Conservation (phyloP, 345 rosid species). For the Euphorbia pulcherrima region DNA sequence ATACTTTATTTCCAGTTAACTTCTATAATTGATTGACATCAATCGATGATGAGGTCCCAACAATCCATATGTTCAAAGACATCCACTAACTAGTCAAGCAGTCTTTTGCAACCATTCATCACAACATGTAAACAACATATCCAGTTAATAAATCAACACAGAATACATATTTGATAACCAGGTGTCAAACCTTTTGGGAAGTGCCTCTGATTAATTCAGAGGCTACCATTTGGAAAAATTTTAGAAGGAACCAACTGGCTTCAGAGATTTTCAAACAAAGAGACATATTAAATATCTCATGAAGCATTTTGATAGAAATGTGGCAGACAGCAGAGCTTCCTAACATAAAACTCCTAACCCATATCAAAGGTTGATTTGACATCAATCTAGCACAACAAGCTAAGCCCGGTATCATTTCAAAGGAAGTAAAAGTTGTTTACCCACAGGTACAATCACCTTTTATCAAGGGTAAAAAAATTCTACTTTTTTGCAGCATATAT, state of each 20-base stretch:
- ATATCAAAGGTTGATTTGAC: not conserved
- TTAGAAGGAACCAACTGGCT: not conserved
- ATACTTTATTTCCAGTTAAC: not conserved
- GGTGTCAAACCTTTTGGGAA: not conserved
- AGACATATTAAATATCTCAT: not conserved
- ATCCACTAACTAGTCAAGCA: not conserved
- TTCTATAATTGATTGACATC: not conserved
- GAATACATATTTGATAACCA: not conserved
- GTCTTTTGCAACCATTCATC: constrained; percentile 1
- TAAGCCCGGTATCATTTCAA: not conserved
- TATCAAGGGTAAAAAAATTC: not conserved
- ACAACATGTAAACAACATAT: not conserved
- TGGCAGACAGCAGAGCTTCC: not conserved
- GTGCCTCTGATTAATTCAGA: not conserved
- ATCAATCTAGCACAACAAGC: not conserved
- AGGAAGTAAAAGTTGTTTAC: not conserved
- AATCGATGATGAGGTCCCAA: not conserved
- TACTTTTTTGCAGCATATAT: not conserved
- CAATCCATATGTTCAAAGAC: constrained; percentile 2
- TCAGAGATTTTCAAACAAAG: not conserved
- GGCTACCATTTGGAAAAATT: not conserved
- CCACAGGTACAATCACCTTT: not conserved
- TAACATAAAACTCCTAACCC: not conserved
- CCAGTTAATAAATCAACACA: not conserved
- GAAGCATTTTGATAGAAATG: not conserved